A percentile compares a stretch with the other conserved stretches of the same genome.
phyloP scores from a whole-genome alignment of 2,329 filamentous ascomycete genomes.

The Clonostachys rhizophaga region DNA sequence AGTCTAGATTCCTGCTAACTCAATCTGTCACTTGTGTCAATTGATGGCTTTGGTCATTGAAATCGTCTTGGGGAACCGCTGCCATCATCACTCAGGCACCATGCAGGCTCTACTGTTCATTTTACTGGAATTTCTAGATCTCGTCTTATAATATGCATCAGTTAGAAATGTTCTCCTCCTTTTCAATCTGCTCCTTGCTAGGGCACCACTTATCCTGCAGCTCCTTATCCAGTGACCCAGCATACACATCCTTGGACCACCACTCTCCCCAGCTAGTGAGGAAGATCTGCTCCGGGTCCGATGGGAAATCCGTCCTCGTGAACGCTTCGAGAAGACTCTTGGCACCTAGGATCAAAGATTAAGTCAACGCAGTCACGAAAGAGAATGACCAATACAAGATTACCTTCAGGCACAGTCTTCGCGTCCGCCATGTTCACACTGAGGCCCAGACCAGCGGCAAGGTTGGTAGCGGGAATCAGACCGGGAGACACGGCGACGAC shows the following conservation, averaged over 20 bases:
- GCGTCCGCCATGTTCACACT: slow-evolving; percentile 34
- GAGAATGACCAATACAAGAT: not conserved
- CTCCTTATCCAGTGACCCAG: slow-evolving; percentile 31
- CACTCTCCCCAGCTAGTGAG: slow-evolving; percentile 53
- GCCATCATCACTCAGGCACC: too few species aligned
- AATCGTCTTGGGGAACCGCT: not conserved
- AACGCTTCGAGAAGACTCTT: slow-evolving; percentile 38
- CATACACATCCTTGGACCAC: slow-evolving; percentile 41
- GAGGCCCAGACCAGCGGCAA: slow-evolving; percentile 23
- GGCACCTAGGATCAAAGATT: slow-evolving; percentile 26
- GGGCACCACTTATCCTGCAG: slow-evolving; percentile 49
- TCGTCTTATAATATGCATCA: not conserved
- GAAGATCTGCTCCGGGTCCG: slow-evolving; percentile 46
- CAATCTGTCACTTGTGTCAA: not conserved
- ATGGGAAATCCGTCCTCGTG: slow-evolving; percentile 37
- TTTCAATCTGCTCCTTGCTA: slow-evolving; percentile 40
- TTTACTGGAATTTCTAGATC: not conserved
- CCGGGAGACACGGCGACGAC: slow-evolving; percentile 51
- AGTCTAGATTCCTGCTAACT: too few species aligned
- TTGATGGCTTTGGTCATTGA: not conserved
- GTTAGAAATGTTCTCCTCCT: slow-evolving; percentile 22
- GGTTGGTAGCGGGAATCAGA: slow-evolving; percentile 40
- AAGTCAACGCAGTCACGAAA: not conserved
- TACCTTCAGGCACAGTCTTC: slow-evolving; percentile 40
- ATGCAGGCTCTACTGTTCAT: too few species aligned